Percentiles rank a stretch among this genome's conserved stretches.
Conservation (phyloP, 495 filamentous ascomycete genomes). For the Cenococcum geophilum region DNA sequence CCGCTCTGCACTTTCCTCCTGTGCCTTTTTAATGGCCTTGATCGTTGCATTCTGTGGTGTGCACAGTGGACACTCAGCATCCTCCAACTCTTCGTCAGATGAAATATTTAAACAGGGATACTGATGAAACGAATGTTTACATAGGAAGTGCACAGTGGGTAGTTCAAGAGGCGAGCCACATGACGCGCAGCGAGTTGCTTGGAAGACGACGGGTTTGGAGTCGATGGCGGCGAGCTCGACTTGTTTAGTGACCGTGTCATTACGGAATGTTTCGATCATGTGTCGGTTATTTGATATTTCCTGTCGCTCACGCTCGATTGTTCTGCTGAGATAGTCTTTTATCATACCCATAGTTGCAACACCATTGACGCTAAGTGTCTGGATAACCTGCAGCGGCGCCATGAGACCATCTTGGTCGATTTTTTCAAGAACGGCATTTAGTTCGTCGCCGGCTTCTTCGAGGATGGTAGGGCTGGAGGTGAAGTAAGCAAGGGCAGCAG, state of each 20-base stretch:
- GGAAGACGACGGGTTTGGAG: slow-evolving; percentile 79
- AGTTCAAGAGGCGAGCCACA: slow-evolving; percentile 72
- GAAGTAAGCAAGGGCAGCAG: slow-evolving; percentile 88
- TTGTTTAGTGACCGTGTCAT: slow-evolving; percentile 73
- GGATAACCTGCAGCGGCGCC: slow-evolving; percentile 94
- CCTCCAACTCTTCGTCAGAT: slow-evolving; percentile 53
- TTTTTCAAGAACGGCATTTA: slow-evolving; percentile 70
- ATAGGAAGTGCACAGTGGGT: slow-evolving; percentile 90
- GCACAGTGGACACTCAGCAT: slow-evolving; percentile 77
- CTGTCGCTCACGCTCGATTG: slow-evolving; percentile 78
- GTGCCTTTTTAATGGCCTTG: slow-evolving; percentile 72
- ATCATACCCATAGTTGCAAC: slow-evolving; percentile 97
- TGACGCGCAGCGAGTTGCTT: slow-evolving; percentile 75
- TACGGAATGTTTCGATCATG: slow-evolving; percentile 75
- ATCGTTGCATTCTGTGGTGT: slow-evolving; percentile 78
- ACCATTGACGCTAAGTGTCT: slow-evolving; percentile 75
- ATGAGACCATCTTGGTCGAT: slow-evolving; percentile 89
- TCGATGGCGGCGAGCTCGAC: slow-evolving; percentile 69
- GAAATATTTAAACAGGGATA: slow-evolving; percentile 52
- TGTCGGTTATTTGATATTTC: slow-evolving; percentile 83
- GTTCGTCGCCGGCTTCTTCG: slow-evolving; percentile 79
- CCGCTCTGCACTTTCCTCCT: slow-evolving; percentile 79
- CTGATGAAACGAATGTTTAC: slow-evolving; percentile 94
- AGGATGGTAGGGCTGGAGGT: slow-evolving; percentile 76
- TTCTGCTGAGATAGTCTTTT: slow-evolving; percentile 82